These are phyloP conservation scores for Phytophthora boehmeriae DNA, from an alignment of 352 stramenopile genomes.

Conservation along the genomic window DNA sequence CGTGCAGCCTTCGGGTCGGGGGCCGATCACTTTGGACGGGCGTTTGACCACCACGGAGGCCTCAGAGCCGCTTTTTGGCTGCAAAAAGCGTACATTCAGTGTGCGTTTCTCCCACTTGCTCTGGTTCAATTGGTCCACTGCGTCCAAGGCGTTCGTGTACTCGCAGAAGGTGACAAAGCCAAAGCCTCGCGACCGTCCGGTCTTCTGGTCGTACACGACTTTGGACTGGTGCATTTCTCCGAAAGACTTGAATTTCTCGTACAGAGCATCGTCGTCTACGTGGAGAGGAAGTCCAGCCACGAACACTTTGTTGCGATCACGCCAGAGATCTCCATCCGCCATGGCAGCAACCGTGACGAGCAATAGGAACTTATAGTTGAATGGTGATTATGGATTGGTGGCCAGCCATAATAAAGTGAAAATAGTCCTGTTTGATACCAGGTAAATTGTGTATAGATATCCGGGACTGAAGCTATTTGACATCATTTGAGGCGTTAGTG, in stretches of 20 bases:
- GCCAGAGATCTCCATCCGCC: slow-evolving; percentile 75
- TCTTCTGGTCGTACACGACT: slow-evolving; percentile 77
- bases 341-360: slow-evolving; percentile 26
- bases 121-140: slow-evolving; percentile 79
- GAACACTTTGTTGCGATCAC: slow-evolving; percentile 90
- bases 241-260: slow-evolving; percentile 74
- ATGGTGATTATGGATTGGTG: not conserved
- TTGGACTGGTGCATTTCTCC: slow-evolving; percentile 89
- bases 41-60: slow-evolving; percentile 9
- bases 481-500: not conserved
- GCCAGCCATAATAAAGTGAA: slow-evolving; percentile 11
- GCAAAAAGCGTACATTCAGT: slow-evolving; percentile 85
- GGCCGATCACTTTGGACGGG: slow-evolving; percentile 60
- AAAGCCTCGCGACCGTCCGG: slow-evolving; percentile 73
- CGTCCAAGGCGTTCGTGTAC: slow-evolving; percentile 80
- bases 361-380: not conserved
- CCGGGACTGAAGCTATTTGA: not conserved
- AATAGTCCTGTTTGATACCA: slow-evolving; percentile 3
- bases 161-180: slow-evolving; percentile 86
- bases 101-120: slow-evolving; percentile 82
- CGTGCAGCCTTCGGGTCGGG: slow-evolving; percentile 84
- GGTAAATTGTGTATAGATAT: slow-evolving; percentile 2
- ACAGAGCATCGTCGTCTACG: slow-evolving; percentile 71
- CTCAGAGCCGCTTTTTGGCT: slow-evolving; percentile 56
- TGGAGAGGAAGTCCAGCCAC: slow-evolving; percentile 70